Percentiles rank a stretch among this genome's conserved stretches.
Evolutionary conservation across 805 yeast genomes (phyloP).

Genomic region (Candida tibetensis): DNA sequence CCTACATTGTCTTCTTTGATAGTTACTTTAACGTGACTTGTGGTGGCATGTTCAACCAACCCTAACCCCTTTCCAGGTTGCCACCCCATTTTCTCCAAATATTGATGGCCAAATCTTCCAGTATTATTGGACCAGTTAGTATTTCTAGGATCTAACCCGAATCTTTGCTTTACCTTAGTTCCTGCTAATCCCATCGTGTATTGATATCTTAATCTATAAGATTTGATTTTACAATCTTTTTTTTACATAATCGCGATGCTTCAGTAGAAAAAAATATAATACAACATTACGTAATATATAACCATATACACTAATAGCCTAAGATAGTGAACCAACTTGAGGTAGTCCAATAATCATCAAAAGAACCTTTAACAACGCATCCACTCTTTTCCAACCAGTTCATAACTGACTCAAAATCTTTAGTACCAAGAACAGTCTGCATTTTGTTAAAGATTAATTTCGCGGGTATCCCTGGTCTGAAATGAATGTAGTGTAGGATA

Average conservation of each 20-base stretch:
- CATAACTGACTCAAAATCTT: slow-evolving; percentile 29
- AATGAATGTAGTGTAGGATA: slow-evolving; percentile 34
- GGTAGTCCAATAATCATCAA: slow-evolving; percentile 43
- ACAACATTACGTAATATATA: neutral
- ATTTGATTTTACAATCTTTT: neutral
- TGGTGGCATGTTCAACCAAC: slow-evolving; percentile 57
- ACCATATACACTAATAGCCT: slow-evolving; percentile 19
- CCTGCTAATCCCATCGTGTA: slow-evolving; percentile 76
- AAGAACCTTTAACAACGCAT: slow-evolving; percentile 29
- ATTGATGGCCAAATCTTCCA: slow-evolving; percentile 81
- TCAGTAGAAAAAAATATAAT: neutral
- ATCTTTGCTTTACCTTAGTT: slow-evolving; percentile 71
- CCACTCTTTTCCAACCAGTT: slow-evolving; percentile 42
- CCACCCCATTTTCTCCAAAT: slow-evolving; percentile 86
- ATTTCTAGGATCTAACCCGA: slow-evolving; percentile 91
- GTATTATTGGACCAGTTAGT: slow-evolving; percentile 91
- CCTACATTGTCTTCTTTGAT: slow-evolving; percentile 84
- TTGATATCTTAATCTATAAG: neutral
- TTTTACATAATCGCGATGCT: slow-evolving; percentile 9
- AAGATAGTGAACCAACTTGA: slow-evolving; percentile 46
- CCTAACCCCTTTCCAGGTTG: slow-evolving; percentile 90
- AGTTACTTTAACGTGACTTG: slow-evolving; percentile 78
- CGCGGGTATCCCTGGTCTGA: slow-evolving; percentile 36
- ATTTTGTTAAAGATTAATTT: slow-evolving; percentile 22
- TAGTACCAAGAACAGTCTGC: slow-evolving; percentile 26